These are phyloP conservation scores for Evernia prunastri DNA, from an alignment of 495 filamentous ascomycete species.

Conservation along the genomic window DNA sequence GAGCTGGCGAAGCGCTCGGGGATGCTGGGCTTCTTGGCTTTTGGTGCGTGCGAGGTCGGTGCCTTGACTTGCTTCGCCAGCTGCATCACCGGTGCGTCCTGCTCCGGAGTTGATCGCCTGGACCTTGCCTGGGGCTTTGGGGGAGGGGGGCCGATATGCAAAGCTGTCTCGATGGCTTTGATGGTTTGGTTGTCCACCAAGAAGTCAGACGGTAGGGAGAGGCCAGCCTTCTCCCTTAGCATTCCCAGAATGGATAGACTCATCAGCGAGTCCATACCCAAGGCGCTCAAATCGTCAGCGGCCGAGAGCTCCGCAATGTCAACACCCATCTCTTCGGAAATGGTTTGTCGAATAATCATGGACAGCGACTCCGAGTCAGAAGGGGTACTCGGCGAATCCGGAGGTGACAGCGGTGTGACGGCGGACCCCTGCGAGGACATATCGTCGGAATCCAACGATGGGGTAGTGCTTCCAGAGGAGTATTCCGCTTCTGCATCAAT, in stretches of 20 bases:
- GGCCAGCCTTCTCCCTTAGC: conserved; percentile 46
- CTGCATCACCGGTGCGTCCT: conserved; percentile 20
- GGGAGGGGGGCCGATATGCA: conserved; percentile 25
- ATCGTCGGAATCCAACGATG: conserved; percentile 31
- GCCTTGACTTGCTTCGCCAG: conserved; percentile 17
- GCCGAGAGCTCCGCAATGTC: conserved; percentile 53
- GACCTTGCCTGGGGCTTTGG: conserved; percentile 29
- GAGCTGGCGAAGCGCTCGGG: conserved; percentile 43
- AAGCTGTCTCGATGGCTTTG: conserved; percentile 31
- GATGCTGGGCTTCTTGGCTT: conserved; percentile 18
- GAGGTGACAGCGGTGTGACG: conserved; percentile 20
- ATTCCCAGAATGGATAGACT: conserved; percentile 44
- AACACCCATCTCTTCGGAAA: conserved; percentile 54
- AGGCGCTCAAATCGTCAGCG: conserved; percentile 39
- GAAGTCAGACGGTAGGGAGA: conserved; percentile 20
- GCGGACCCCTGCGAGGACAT: conserved; percentile 20
- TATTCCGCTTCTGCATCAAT: conserved; percentile 33
- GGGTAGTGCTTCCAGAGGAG: conserved; percentile 34
- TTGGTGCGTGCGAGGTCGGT: conserved; percentile 26
- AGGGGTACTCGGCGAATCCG: conserved; percentile 13
- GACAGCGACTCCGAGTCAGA: conserved; percentile 19
- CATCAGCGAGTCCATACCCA: conserved; percentile 52
- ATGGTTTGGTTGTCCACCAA: conserved; percentile 28
- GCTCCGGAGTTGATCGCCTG: conserved; percentile 15
- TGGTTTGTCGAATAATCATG: conserved; percentile 23